A percentile compares a stretch with the other conserved stretches of the same genome.
phyloP scores from a whole-genome alignment of 2,329 filamentous ascomycete species.

The Escovopsis sp. region DNA sequence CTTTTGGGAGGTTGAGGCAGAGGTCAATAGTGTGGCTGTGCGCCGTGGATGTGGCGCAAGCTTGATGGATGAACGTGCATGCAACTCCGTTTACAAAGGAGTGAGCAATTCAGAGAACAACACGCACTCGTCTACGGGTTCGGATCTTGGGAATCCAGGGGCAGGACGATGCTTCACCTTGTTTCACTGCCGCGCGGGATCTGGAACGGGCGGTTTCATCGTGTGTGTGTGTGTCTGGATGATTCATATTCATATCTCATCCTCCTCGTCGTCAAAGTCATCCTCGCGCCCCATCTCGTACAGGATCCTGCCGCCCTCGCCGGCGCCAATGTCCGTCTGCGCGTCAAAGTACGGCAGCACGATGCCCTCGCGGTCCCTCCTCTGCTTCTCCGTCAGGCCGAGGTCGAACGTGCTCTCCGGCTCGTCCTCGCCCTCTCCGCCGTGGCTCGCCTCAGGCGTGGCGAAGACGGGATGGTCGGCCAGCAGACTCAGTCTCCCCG shows the following conservation, averaged over 20 bases:
- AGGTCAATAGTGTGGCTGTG: no score
- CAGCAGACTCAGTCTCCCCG: slow-evolving; percentile 41
- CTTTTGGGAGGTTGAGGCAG: no score
- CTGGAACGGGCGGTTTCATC: no score
- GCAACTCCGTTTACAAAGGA: no score
- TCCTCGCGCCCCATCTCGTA: slow-evolving; percentile 97
- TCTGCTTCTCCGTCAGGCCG: slow-evolving; percentile 80
- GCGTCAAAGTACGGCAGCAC: slow-evolving; percentile 95
- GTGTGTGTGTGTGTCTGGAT: no score
- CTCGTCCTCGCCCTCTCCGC: slow-evolving; percentile 32
- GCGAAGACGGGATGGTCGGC: slow-evolving; percentile 63
- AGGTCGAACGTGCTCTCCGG: slow-evolving; percentile 72
- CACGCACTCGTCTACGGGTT: no score
- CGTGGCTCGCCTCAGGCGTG: slow-evolving; percentile 17
- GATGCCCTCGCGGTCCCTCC: slow-evolving; percentile 71
- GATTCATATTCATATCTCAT: slow-evolving; percentile 70
- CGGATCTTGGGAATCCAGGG: no score
- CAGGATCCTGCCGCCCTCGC: slow-evolving; percentile 81
- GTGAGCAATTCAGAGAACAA: no score
- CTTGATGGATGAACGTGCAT: no score
- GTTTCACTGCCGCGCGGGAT: no score
- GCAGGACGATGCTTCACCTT: no score
- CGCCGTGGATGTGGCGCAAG: no score
- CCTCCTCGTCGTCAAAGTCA: slow-evolving; percentile 92
- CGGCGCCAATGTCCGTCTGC: slow-evolving; percentile 62